Base-by-base conservation (phyloP, 345 rosid genomes). In the Citrus medica region DNA sequence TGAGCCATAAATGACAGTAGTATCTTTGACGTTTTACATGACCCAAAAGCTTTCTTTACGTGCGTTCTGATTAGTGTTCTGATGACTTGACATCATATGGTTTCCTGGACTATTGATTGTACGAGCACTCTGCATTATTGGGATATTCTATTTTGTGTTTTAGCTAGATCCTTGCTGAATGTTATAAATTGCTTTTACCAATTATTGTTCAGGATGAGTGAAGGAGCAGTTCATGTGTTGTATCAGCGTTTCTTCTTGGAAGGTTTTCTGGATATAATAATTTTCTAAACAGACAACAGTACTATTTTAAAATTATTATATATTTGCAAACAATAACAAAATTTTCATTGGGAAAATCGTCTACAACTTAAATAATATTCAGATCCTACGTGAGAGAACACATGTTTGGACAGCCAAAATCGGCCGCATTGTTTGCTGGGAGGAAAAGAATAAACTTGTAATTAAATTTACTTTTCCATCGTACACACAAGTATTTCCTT, bases 401-500 rank as follows among this genome's bases (percentile, higher is more conserved):
- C 13, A 1, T 14, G 7, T 48, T 42, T 19, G 16, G 37, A 22
- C 24, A 62, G 21, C 40, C 70, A 33, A 66, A 56, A 66, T 66
- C 48, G 55, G 33, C n/a, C 58, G 0, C 5, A 24, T 14, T 2
- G 25, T 76, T 65, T 32, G 19, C 24, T 30, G n/a, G 17, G 17
- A 24, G 22, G 30, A 51, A 19, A 46, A 30, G 9, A 28, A 12
- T 17, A 32, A 76, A 32, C 3, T 13, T 8, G 19, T 28, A 21
- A 27, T 22, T 24, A 19, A 25, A 65, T 33, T 75, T 81, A 27
- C 67, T 59, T 35, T 51, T 69, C 25, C 14, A 75, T 83, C 76
- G 55, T 51, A 24, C 79, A 3, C 17, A 46, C 60, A 55, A 88
- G 85, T 75, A 85, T 82, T 32, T 75, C 74, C 77, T 63, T 83